Evolutionary conservation across 352 stramenopile species (phyloP), one percentile per base, ranked within the genome.

Genomic region (Aphanomyces astaci): DNA sequence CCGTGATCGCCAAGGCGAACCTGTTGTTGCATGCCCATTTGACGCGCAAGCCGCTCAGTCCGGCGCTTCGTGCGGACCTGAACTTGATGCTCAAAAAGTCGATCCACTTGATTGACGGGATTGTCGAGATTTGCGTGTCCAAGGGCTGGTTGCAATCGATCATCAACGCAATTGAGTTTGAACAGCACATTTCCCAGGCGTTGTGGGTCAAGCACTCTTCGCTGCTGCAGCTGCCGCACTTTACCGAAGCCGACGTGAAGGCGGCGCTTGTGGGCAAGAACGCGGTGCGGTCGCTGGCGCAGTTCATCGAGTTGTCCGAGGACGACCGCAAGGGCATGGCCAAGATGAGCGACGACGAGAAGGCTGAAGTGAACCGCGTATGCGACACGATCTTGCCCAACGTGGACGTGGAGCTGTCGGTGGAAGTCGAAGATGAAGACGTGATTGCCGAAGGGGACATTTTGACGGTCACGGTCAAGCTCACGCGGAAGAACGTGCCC

Each of bases 361-460:
- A 94, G 52, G 74, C 88, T 0, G 97, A 99, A 70, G 90, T 99
- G 62, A 88, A 94, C 66, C 84, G 85, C 45, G 96, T 96, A 66
- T 87, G 95, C 49, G n/a, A n/a, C n/a, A 78, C 95, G 43, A 94
- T 98, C 77, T 87, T 99, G 72, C 97, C 97, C 7, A 88, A 98
- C 78, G 86, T 99, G 65, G 80, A 95, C 59, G 81, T 98, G 32
- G 78, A 86, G 63, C 92, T 94, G 71, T 89, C 96, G 66, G 92
- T 92, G 46, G 94, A 95, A 40, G 84, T 95, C 15, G 86, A 95
- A 30, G 85, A 94, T 55, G 88, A 96, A 73, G 81, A 96, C 53
- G 90, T 98, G 64, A 98, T 99, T 66, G 97, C 96, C n/a, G 96
- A 99, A 72, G 94, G 96, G 32, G 97, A 99, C 86, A 90, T 99